phyloP scores from a whole-genome alignment of 2,329 filamentous ascomycete species.

The Sarocladiaceae sp. region DNA sequence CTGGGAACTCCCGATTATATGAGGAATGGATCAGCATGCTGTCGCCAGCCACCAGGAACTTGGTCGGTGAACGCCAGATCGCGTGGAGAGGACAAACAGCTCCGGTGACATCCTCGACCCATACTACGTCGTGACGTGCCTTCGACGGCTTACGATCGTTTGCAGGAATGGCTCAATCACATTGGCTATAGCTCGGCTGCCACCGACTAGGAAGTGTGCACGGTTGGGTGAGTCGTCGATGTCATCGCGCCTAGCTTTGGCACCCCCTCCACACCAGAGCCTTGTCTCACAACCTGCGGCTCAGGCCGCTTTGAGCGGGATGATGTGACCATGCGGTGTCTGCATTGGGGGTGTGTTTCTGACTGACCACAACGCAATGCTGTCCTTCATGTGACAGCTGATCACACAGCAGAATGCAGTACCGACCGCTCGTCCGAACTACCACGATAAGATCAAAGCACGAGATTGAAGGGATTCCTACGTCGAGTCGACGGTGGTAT shows the following conservation, averaged over 20 bases:
- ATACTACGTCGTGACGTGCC: not conserved
- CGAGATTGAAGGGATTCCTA: not conserved
- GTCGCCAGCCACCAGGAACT: not conserved
- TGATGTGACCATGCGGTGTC: not conserved
- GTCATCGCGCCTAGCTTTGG: constrained; percentile 1
- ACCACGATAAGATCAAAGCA: not conserved
- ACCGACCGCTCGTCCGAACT: not conserved
- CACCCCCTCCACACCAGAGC: not conserved
- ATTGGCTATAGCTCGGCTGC: not conserved
- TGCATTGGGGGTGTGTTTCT: no score
- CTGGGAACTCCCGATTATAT: not conserved
- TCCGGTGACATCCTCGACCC: not conserved
- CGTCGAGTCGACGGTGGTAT: no score
- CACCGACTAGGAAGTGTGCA: not conserved
- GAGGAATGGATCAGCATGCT: not conserved
- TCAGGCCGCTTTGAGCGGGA: constrained; percentile 1
- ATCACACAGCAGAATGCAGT: not conserved
- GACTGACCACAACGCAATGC: no score
- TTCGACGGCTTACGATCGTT: constrained; percentile 1
- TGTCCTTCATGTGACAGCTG: not conserved
- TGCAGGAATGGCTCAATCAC: no score
- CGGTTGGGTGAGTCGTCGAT: constrained; percentile 8
- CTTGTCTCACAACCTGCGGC: not conserved
- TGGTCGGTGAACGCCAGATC: not conserved
- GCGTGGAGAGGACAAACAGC: not conserved